Evolutionary conservation across 805 yeast species (phyloP), one percentile per base, ranked within the genome.

Genomic region (Soucietia sequanensis): DNA sequence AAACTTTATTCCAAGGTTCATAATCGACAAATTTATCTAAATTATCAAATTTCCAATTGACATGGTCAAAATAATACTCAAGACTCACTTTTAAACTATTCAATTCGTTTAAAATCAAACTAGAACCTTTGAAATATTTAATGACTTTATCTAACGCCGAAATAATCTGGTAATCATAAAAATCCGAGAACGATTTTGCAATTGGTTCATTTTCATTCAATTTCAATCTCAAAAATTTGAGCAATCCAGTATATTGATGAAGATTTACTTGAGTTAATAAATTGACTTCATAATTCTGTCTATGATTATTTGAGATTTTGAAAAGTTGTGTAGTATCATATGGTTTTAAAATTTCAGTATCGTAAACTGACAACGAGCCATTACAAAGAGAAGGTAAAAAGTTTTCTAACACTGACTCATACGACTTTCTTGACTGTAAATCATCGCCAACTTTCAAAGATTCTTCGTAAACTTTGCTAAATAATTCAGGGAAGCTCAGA

Each of bases 221-320:
- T 27, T 27, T 17, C 6, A 15, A 14, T 13, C 31, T 22, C 23
- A 50, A 35, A 10, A 41, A 27, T 17, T 40, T 41, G 16, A 54
- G 37, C 16, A 43, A 44, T 33, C 46, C 50, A n/a, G 49, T 33
- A 23, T 34, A 46, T 10, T 47, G 32, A 22, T 41, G 44, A 11
- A 54, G 28, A 7, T 45, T 42, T 14, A 33, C 26, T 12, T 48
- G 29, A 33, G 38, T 42, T 23, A 53, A 37, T 11, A 43, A 34
- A 16, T 58, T 46, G 19, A 50, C 36, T 27, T 54, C 59, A 35
- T 41, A 54, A 30, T 52, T 52, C 22, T 39, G 40, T 22, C 43
- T 29, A 13, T 35, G 34, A 12, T 40, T 33, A 2, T 38, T 29
- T 9, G 52, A 43, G 9, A 47, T 35, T 15, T 28, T 31, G 28